Percentiles rank a stretch among this genome's conserved stretches.
Evolutionary conservation across 257 asterid species (phyloP).

Genomic region (Thymus quinquecostatus): DNA sequence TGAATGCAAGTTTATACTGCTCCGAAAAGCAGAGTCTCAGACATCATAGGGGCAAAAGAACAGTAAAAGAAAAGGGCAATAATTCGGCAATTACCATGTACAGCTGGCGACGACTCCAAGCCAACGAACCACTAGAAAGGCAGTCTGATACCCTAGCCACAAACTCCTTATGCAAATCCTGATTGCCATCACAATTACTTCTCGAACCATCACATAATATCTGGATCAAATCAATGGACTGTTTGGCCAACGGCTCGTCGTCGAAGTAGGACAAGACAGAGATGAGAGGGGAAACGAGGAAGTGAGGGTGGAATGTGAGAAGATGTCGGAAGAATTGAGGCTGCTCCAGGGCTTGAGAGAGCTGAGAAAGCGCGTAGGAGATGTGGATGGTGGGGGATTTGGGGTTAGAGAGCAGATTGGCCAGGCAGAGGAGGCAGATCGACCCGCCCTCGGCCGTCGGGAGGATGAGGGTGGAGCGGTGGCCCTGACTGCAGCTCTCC

Average conservation of each 20-base stretch:
- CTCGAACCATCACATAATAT: constrained; percentile 50
- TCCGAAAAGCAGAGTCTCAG: background rate
- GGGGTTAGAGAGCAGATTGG: constrained; percentile 73
- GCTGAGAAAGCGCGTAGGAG: constrained; percentile 93
- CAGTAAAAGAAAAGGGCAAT: background rate
- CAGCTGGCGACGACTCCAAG: constrained; percentile 81
- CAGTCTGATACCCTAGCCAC: constrained; percentile 67
- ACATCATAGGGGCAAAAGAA: background rate
- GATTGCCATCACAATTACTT: constrained; percentile 33
- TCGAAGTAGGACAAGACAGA: constrained; percentile 57
- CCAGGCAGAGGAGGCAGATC: constrained; percentile 84
- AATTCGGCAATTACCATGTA: constrained; percentile 56
- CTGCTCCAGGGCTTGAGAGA: constrained; percentile 72
- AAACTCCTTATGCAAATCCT: constrained; percentile 63
- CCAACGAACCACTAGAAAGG: constrained; percentile 62
- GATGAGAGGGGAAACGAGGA: constrained; percentile 83
- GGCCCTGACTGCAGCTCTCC: constrained; percentile 66
- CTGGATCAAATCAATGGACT: constrained; percentile 65
- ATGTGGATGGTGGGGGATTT: constrained; percentile 81
- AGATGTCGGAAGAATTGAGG: constrained; percentile 64
- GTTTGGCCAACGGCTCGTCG: constrained; percentile 74
- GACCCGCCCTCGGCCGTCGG: constrained; percentile 78
- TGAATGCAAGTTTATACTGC: background rate
- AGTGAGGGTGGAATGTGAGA: constrained; percentile 72
- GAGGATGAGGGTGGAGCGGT: constrained; percentile 66